Base-by-base conservation (phyloP, 768 basidiomycete species). In the Tricholoma sp. region DNA sequence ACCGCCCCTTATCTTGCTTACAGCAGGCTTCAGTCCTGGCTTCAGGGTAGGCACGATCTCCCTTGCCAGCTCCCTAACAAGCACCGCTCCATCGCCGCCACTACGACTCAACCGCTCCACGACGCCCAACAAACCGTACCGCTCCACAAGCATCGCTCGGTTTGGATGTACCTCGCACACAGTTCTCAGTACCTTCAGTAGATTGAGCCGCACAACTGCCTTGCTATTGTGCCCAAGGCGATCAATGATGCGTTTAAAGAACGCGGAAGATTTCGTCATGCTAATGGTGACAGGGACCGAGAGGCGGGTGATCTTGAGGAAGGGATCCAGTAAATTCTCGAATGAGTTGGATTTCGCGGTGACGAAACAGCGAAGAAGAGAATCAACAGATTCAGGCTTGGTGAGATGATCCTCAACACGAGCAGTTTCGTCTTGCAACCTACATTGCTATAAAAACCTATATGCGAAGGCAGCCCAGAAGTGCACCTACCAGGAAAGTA, bases 341-440 rank as follows among this genome's bases (percentile, higher is more conserved):
- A 97, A 94, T 1, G 87, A 88, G 66, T 91, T 89, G 47, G 91
- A 86, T 71, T 95, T 94, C 29, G 91, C 85, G 1, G 82, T 78
- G 59, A 90, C 84, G 70, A 96, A 96, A 68, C 90, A 89, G 39
- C 78, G 80, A 33, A 94, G 78, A 13, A 96, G 73, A 0, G 82
- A 76, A 0, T 90, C 85, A 15, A 91, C 70, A 1, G 89, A 76
- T 11, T 77, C 75, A 1, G 77, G 70, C 63, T 90, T 88, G 33
- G 88, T 72, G 0, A 99, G 77, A 50, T 88, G 84, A 65, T 96
- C 94, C 68, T 98, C 97, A 6, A 99, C 90, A 53, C 94, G 82
- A 1, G 92, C 86, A 1, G 91, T 92, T 72, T 99, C 97, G 64
- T 98, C 97, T 75, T 94, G 91, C 34, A 98, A 75, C 94, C 92